Base-by-base conservation (phyloP, 495 filamentous ascomycete species). In the Copromyces sp. region DNA sequence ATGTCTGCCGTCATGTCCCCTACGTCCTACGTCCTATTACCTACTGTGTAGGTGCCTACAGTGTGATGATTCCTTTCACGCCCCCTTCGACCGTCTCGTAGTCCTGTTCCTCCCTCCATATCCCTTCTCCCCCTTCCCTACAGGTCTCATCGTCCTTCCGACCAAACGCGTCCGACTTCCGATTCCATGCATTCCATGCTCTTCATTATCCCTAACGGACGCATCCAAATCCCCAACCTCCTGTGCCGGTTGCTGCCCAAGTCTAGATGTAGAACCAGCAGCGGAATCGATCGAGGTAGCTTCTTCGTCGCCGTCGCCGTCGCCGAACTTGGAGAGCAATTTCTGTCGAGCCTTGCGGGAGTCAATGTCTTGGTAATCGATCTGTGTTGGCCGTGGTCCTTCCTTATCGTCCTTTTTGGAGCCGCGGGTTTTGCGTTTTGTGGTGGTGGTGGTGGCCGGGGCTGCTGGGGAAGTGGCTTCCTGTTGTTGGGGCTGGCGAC, bases 361-460 rank as follows among this genome's bases (percentile, higher is more conserved):
- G n/a, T 86, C 83, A 0, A 80, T 76, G 71, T 86, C 84, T 14
- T 83, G 79, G 61, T 87, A 88, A 29, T 81, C 79, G 1, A 88
- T 70, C 70, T 87, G 86, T 4, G 83, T 83, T 4, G 84, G 84
- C 2, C 80, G 81, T 6, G 79, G 79, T 16, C 74, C 73, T 8
- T 75, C 72, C 9, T 76, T 75, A 11, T 78, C 73, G 29, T 73
- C 70, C 68, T 32, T 61, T 69, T 16, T 68, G 35, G 40, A 39
- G 37, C 12, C 68, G 38, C 61, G 69, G 29, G 53, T 61, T 61
- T 16, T 61, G 53, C 53, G 53, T 32, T 17, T 61, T 11, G 74
- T 42, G 16, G 71, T 70, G 11, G 40, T 53, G 9, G 39, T 39
- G 24, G 39, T 59, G 9, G 14, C 42, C 7, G 38, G 12, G 24